Evolutionary conservation across 75 land plant species (phyloP), one percentile per base, ranked within the genome.

Genomic region (Pinus taeda): DNA sequence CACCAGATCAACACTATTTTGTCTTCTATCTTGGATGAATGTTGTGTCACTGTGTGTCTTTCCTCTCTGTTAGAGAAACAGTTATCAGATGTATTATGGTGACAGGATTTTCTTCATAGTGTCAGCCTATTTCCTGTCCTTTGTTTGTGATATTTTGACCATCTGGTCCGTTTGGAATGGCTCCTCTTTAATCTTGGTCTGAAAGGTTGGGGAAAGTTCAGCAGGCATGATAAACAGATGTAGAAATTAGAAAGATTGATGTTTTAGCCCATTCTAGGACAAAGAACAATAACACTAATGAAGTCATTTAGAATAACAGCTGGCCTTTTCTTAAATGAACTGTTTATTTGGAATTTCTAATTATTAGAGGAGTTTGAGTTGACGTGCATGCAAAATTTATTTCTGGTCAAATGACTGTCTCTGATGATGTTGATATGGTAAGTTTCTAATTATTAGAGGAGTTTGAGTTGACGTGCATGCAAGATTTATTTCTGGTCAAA

Each of bases 231-330:
- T 69, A n/a, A 69, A 37, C 53, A 69, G 22, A 42, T 42, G 42
- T 11, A 39, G 49, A 20, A 4, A 69, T n/a, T 9, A n/a, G 42
- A 9, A 20, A 69, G 4, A 42, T 69, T 15, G 36, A n/a, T 20
- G 22, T n/a, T 39, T 69, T 8, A n/a, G 20, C 22, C n/a, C 36
- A 39, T 69, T 18, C n/a, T 37, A 42, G 42, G 22, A 24, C 21
- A 11, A 20, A 69, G 14, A 69, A 69, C 22, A 49, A 11, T 9
- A 11, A 30, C 22, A 49, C 55, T 9, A 11, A 30, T 65, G 8
- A 15, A 42, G 20, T 30, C 7, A 4, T 77, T 77, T 76, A 78
- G 65, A 81, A 79, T 65, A 65, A 71, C 64, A 57, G 11, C 33
- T 6, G 26, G 18, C 30, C 15, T 30, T 24, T 24, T 74, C 57